phyloP scores from a whole-genome alignment of 1,139 yeast genomes.

The Eremothecium cymbalariae region DNA sequence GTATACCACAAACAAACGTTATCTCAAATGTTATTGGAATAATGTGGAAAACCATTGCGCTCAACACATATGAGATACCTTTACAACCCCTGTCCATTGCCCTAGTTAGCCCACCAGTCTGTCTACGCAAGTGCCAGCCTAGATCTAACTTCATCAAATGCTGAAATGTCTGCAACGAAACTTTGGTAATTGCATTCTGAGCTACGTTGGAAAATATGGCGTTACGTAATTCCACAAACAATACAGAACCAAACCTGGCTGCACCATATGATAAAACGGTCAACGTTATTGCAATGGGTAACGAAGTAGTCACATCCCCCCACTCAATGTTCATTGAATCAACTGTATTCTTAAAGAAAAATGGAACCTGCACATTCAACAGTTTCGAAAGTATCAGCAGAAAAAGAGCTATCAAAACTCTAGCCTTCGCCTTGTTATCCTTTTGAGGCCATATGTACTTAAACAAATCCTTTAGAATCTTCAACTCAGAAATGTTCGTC shows the following conservation, averaged over 20 bases:
- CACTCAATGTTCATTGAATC: slow-evolving; percentile 93
- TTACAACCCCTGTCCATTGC: slow-evolving; percentile 98
- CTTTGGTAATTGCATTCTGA: slow-evolving; percentile 86
- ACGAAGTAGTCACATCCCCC: slow-evolving; percentile 46
- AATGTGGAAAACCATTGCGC: slow-evolving; percentile 95
- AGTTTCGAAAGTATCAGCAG: slow-evolving; percentile 73
- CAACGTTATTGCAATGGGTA: slow-evolving; percentile 50
- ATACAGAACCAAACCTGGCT: slow-evolving; percentile 87
- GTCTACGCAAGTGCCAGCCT: slow-evolving; percentile 81
- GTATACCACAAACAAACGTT: slow-evolving; percentile 82
- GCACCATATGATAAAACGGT: slow-evolving; percentile 85
- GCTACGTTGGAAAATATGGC: slow-evolving; percentile 95
- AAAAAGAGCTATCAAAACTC: slow-evolving; percentile 70
- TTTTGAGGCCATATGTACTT: slow-evolving; percentile 87
- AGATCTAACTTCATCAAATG: slow-evolving; percentile 80
- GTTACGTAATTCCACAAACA: slow-evolving; percentile 88
- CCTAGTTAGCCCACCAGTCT: slow-evolving; percentile 92
- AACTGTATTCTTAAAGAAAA: slow-evolving; percentile 78
- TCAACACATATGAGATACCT: slow-evolving; percentile 86
- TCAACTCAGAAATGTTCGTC: slow-evolving; percentile 44
- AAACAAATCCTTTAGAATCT: slow-evolving; percentile 54
- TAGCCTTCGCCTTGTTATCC: slow-evolving; percentile 56
- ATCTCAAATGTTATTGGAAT: slow-evolving; percentile 90
- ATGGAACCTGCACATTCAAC: slow-evolving; percentile 91
- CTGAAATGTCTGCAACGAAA: slow-evolving; percentile 77